Evolutionary conservation across 176 grass and related monocot species (phyloP), one percentile per base, ranked within the genome.

Genomic region (Oryza brachyantha): DNA sequence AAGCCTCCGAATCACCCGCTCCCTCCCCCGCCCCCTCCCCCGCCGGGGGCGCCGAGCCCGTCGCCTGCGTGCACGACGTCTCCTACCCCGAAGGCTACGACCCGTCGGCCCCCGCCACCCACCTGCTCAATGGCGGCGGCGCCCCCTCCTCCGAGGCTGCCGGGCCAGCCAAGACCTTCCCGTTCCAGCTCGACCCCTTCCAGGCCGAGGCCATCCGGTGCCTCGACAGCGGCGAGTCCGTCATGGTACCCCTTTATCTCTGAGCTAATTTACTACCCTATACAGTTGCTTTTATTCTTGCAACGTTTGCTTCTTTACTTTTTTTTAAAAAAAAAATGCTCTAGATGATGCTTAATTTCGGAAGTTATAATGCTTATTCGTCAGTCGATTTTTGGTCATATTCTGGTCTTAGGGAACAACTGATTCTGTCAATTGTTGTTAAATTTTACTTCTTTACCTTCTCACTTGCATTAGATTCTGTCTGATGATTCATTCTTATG

Each of bases 121-220:
- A 45, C 61, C 66, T 73, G 10, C 21, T 84, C 43, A 57, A 57
- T 22, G 52, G 52, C 21, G 26, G 70, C 0, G 76, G 27, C 26
- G 76, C 62, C n/a, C n/a, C n/a, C n/a, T n/a, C n/a, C 10, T 40
- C 38, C 3, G 75, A 88, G 14, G 63, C 64, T 71, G 83, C 75
- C 0, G 87, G 27, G 5, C 85, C 95, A 13, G 92, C 95, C 10
- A 94, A 88, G 78, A 80, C 88, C 25, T 98, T 92, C 64, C 90
- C 90, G 0, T 98, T 98, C 67, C 81, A 90, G 90, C 90, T 98
- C 17, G 95, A 98, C 40, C 89, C 92, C 7, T 98, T 98, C 87
- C 95, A 98, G 83, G 64, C 79, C 17, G 95, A 98, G 85, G 86
- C 81, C 76, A 88, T 88, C 78, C 86, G 81, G 5, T 88, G 86